These are phyloP conservation scores for Trichoderma sp. DNA, from an alignment of 2,329 filamentous ascomycete genomes.

Conservation along the genomic window DNA sequence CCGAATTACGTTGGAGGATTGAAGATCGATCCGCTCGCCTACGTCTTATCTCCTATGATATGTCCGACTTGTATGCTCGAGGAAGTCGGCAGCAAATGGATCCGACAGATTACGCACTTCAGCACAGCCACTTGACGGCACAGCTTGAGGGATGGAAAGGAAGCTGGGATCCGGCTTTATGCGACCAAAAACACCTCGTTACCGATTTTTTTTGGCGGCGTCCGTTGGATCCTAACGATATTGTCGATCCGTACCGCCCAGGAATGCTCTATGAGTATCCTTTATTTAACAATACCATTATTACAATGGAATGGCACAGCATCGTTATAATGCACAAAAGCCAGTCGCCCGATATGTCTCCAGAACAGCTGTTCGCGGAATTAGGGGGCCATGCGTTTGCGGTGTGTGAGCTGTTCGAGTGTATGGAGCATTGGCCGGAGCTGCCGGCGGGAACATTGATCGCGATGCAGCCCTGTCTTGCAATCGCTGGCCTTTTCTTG, in stretches of 20 bases:
- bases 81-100: slow-evolving; percentile 66
- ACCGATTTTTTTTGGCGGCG: slow-evolving; percentile 62
- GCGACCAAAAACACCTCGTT: slow-evolving; percentile 65
- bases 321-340: slow-evolving; percentile 80
- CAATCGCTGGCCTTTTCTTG: slow-evolving; percentile 78
- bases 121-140: slow-evolving; percentile 60
- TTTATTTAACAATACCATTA: slow-evolving; percentile 73
- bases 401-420: slow-evolving; percentile 79
- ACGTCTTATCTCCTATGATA: slow-evolving; percentile 76
- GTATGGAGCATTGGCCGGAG: slow-evolving; percentile 71
- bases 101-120: slow-evolving; percentile 64
- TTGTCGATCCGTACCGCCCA: slow-evolving; percentile 73
- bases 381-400: slow-evolving; percentile 66
- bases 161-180: slow-evolving; percentile 64
- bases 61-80: slow-evolving; percentile 75
- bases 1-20: slow-evolving; percentile 66
- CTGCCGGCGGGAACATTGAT: slow-evolving; percentile 72
- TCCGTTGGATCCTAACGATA: slow-evolving; percentile 61
- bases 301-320: slow-evolving; percentile 76
- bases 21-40: slow-evolving; percentile 68
- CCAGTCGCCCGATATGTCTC: slow-evolving; percentile 64
- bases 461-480: slow-evolving; percentile 74
- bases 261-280: slow-evolving; percentile 71
- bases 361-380: slow-evolving; percentile 55
- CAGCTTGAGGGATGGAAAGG: slow-evolving; percentile 55